Base-by-base conservation (phyloP, 805 yeast genomes). In the Zygoascus bituminiphila region DNA sequence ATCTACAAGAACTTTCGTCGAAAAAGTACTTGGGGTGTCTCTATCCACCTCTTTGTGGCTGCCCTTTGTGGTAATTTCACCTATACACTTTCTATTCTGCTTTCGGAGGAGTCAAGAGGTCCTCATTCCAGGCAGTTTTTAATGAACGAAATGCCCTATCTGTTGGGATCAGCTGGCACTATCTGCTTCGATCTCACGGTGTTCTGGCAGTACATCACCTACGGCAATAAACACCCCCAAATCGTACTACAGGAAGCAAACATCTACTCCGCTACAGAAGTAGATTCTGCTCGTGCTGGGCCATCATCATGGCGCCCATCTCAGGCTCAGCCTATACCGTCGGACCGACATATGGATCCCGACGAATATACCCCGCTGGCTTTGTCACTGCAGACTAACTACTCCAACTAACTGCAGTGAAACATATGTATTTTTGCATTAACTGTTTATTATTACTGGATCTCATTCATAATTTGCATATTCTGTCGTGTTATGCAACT, bases 101-200 rank as follows among this genome's bases (percentile, higher is more conserved):
- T 82, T 1, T 78, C 86, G 43, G 64, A 71, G 1, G 54, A 57
- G 25, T 85, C 66, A 71, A 71, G 55, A 12, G 79, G 78, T 63
- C 48, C 70, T 25, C 57, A 57, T n/a, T 60, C 66, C 14, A 66
- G 63, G 1, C 66, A 55, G 6, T 89, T 84, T 59, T 64, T 88
- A 23, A 54, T 68, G 54, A 80, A 78, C 42, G 95, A 88, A 58
- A 62, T 87, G 46, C 96, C 97, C 0, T 89, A 82, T 60, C 72
- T 91, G 26, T 59, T 88, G 22, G 96, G 97, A 1, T 81, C 93
- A 54, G 76, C 87, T 0, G 96, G 97, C 6, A 88, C 97, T 0
- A 75, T 88, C 17, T 55, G 79, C 2, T 88, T 89, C 63, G 97
- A 89, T 62, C 51, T 80, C 35, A 66, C 78, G 21, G 68, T 70